Evolutionary conservation across 1,284 basidiomycete species (phyloP), one percentile per base, ranked within the genome.

Genomic region (Pisolithus thermaeus): DNA sequence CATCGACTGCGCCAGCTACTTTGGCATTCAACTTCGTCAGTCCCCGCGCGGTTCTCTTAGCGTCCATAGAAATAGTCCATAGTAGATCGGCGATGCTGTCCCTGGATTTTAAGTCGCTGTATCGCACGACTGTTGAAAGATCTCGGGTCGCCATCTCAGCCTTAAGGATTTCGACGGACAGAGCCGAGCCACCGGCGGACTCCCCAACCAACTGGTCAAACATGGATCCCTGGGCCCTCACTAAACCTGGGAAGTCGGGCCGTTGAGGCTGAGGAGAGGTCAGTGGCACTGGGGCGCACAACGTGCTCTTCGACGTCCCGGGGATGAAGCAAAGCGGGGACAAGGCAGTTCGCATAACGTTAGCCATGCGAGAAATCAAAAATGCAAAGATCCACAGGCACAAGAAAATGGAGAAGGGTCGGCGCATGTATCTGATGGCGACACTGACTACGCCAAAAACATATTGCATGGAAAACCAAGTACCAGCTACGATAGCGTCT

Each of bases 81-180:
- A 89, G 66, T 4, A 71, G 60, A 12, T 75, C 66, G 18, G 78
- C 79, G 7, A 89, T 61, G n/a, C 63, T 52, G 18, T 86, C 81
- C 47, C 71, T 77, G 40, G 78, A 78, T 52, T 70, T 76, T 58
- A 89, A 65, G 18, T 81, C 68, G 61, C 87, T 87, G 53, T 74
- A 66, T 23, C 74, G 73, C 18, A 87, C 81, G 25, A 87, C 70
- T 4, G 77, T 75, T 20, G 79, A 69, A 44, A 89, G 70, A 61
- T 89, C 86, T 32, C 64, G 70, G 1, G 81, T 85, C 8, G 85
- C 86, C 75, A 89, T 81, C 60, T 88, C 81, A n/a, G 83, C 81
- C 64, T 81, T 81, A 67, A 85, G 81, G 53, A 89, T 77, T 54
- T 85, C 78, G 27, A 86, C 62, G 9, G 83, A 79, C 36, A 88